Conservation (phyloP, 768 basidiomycete genomes). For the Amanita rubescens region DNA sequence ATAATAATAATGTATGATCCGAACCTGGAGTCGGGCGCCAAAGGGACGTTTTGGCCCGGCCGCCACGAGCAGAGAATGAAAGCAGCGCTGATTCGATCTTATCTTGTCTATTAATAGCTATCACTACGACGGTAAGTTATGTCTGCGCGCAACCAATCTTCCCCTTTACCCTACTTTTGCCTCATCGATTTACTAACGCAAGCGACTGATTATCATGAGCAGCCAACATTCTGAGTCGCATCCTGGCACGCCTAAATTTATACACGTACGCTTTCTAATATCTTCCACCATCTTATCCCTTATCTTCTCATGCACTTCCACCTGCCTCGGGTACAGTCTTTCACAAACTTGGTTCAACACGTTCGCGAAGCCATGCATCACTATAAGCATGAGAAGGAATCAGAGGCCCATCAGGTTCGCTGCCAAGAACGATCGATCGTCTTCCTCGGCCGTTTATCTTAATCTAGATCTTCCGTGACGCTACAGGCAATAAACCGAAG, state of each 20-base stretch:
- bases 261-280: conserved; percentile 9
- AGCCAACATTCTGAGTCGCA: background rate
- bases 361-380: conserved; percentile 61
- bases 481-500: conserved; percentile 62
- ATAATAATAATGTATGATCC: background rate
- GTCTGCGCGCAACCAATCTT: too few relatives aligned
- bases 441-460: conserved; percentile 5
- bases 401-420: conserved; percentile 77
- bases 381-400: conserved; percentile 71
- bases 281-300: background rate
- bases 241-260: background rate
- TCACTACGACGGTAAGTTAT: too few relatives aligned
- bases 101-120: too few relatives aligned
- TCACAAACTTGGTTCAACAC: conserved; percentile 47
- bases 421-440: conserved; percentile 4
- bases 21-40: background rate
- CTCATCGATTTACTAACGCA: too few relatives aligned
- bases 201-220: background rate
- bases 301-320: conserved; percentile 38
- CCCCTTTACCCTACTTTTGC: too few relatives aligned
- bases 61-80: too few relatives aligned
- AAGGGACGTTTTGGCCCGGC: too few relatives aligned
- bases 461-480: conserved; percentile 64
- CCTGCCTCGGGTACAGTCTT: conserved; percentile 35
- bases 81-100: too few relatives aligned